Conservation (phyloP, 2,329 filamentous ascomycete species). For the Venturia pyrina region DNA sequence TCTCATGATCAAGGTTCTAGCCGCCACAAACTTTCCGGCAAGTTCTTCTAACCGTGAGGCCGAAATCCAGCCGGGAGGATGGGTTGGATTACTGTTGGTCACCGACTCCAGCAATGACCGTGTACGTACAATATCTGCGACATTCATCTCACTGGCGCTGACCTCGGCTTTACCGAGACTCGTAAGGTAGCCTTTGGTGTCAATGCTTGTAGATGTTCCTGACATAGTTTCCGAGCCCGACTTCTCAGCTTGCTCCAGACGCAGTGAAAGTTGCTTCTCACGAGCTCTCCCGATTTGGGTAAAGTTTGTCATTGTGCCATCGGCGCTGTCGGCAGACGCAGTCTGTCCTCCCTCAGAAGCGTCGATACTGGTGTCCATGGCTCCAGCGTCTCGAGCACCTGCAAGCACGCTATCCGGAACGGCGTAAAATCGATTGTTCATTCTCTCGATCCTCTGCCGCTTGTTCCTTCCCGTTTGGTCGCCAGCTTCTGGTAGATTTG, state of each 20-base stretch:
- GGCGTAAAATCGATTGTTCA: constrained; percentile 79
- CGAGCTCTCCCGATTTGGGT: constrained; percentile 92
- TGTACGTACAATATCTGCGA: constrained; percentile 92
- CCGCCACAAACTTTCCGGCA: constrained; percentile 82
- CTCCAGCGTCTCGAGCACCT: constrained; percentile 66
- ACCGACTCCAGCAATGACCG: constrained; percentile 90
- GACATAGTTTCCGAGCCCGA: constrained; percentile 58
- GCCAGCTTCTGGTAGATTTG: constrained; percentile 86
- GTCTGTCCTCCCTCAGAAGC: constrained; percentile 52
- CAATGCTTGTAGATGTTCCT: constrained; percentile 82
- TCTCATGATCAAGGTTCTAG: constrained; percentile 75
- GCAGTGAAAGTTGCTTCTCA: constrained; percentile 92
- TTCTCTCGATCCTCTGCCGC: constrained; percentile 48
- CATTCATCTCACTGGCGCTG: constrained; percentile 68
- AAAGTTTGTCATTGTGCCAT: constrained; percentile 96
- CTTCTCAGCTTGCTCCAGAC: constrained; percentile 78
- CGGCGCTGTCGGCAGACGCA: constrained; percentile 43
- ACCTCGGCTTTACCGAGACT: constrained; percentile 75
- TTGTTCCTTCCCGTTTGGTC: constrained; percentile 93
- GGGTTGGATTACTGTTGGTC: constrained; percentile 91
- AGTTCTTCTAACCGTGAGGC: constrained; percentile 85
- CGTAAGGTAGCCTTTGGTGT: constrained; percentile 92
- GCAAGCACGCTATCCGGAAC: constrained; percentile 94
- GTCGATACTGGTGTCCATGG: constrained; percentile 80
- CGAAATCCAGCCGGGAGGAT: constrained; percentile 92